Percentiles rank a stretch among this genome's conserved stretches.
These are phyloP conservation scores for Solanum sparsipilum DNA, from an alignment of 257 asterid genomes.

Conservation along the genomic window DNA sequence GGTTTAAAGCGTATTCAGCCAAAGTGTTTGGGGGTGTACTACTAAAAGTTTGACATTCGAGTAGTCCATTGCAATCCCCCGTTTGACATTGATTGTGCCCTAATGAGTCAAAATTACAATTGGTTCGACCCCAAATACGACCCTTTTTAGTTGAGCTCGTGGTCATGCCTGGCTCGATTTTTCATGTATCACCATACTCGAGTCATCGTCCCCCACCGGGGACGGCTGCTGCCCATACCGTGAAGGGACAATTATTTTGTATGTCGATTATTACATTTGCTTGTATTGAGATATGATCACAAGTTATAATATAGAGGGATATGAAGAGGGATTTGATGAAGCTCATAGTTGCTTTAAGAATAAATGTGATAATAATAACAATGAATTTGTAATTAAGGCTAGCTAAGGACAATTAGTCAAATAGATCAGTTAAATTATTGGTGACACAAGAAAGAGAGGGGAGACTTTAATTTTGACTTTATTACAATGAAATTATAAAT, in stretches of 20 bases:
- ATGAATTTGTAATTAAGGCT: not conserved
- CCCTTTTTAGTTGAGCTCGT: not conserved
- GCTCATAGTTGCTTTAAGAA: not conserved
- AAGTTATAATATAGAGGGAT: slow-evolving; percentile 1
- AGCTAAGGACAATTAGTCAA: not conserved
- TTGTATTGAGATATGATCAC: not conserved
- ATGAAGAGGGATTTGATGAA: not conserved
- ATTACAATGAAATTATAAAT: no score
- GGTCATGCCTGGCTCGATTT: not conserved
- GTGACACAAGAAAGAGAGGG: no score
- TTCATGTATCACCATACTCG: slow-evolving; percentile 18
- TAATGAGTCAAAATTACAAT: slow-evolving; percentile 40
- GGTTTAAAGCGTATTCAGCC: slow-evolving; percentile 28
- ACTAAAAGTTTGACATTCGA: slow-evolving; percentile 13
- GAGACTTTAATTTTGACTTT: no score
- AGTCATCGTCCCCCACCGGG: slow-evolving; percentile 19
- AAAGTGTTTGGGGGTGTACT: slow-evolving; percentile 30
- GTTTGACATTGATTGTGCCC: slow-evolving; percentile 39
- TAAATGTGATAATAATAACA: not conserved
- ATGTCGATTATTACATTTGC: slow-evolving; percentile 14
- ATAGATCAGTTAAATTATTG: no score
- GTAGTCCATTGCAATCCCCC: slow-evolving; percentile 39
- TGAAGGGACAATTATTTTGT: slow-evolving; percentile 14
- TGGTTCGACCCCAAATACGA: slow-evolving; percentile 56
- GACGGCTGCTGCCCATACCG: slow-evolving; percentile 29